Evolutionary conservation across 768 basidiomycete genomes (phyloP).

Genomic region (Clitopilus passeckerianus): DNA sequence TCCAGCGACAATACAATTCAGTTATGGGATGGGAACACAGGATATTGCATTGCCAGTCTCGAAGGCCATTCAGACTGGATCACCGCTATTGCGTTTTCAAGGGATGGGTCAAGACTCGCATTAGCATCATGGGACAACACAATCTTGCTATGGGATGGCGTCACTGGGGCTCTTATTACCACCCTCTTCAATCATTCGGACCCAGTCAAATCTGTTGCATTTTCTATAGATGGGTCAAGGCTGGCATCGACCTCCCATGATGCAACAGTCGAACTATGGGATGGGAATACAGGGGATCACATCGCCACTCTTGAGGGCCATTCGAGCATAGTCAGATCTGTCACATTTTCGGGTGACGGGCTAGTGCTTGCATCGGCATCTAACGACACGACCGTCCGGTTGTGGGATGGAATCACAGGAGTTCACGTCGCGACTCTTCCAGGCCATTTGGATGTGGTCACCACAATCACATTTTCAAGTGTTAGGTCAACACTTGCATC

Average conservation of each 20-base stretch:
- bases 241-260: neutral
- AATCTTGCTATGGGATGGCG: neutral
- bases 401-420: neutral
- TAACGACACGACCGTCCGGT: neutral
- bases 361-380: neutral
- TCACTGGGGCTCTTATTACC: neutral
- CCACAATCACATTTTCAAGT: neutral
- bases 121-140: neutral
- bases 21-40: slow-evolving; percentile 2
- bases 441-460: neutral
- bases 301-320: slow-evolving; percentile 1
- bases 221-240: neutral
- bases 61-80: neutral
- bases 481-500: neutral
- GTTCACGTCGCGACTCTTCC: neutral
- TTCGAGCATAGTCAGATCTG: neutral
- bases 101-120: neutral
- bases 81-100: neutral
- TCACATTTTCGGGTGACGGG: neutral
- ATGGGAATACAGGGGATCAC: neutral
- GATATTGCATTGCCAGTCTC: neutral
- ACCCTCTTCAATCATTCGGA: neutral
- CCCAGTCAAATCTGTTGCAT: neutral
- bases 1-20: neutral
- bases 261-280: neutral